Percentiles rank a stretch among this genome's conserved stretches.
Evolutionary conservation across 495 filamentous ascomycete species (phyloP).

Genomic region (Daldinia bambusicola): DNA sequence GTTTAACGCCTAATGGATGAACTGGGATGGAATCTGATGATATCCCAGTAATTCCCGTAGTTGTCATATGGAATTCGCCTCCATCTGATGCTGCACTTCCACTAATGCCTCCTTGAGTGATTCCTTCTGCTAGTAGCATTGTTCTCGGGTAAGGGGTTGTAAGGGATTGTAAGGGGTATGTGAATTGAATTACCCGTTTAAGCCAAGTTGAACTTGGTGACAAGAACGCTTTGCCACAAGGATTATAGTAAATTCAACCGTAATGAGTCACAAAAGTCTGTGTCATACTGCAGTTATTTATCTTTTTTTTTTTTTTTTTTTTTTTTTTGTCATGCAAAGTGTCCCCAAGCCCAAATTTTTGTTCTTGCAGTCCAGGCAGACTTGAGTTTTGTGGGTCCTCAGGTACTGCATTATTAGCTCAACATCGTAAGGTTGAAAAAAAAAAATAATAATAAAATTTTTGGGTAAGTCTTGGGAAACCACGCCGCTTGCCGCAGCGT

Average conservation of each 20-base stretch:
- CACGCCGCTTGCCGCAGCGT: slow-evolving; percentile 6
- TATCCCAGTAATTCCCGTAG: slow-evolving; percentile 28
- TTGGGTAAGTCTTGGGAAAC: slow-evolving; percentile 2
- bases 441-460: neutral
- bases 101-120: slow-evolving; percentile 33
- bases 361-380: neutral
- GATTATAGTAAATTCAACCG: slow-evolving; percentile 16
- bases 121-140: slow-evolving; percentile 43
- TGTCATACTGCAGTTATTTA: neutral
- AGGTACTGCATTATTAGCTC: neutral
- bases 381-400: slow-evolving; percentile 17
- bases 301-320: neutral
- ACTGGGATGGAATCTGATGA: slow-evolving; percentile 65
- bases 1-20: slow-evolving; percentile 89
- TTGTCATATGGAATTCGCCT: slow-evolving; percentile 37
- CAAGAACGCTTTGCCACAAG: slow-evolving; percentile 21
- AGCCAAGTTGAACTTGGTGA: slow-evolving; percentile 17
- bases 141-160: neutral
- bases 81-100: slow-evolving; percentile 20
- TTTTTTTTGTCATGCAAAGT: neutral
- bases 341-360: neutral
- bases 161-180: no score
- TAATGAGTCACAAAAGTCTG: slow-evolving; percentile 25
- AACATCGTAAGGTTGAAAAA: neutral
- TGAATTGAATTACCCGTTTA: slow-evolving; percentile 31